Conservation (phyloP, 2,329 filamentous ascomycete species). For the Thermomyces lanuginosus region DNA sequence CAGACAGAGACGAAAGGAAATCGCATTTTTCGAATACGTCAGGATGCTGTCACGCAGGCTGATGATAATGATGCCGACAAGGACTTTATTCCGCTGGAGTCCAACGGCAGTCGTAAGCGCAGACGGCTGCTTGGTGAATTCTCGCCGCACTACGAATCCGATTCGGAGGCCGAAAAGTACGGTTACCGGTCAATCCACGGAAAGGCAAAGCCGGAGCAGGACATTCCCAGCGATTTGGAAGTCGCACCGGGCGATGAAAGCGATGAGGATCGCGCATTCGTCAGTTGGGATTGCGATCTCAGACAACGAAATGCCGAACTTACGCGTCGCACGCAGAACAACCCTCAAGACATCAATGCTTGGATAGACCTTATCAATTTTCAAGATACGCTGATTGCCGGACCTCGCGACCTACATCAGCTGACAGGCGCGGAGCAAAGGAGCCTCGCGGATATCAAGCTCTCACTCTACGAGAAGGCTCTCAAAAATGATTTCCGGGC, state of each 20-base stretch:
- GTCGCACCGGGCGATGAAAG: conserved; percentile 34
- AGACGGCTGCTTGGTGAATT: conserved; percentile 18
- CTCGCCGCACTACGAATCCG: conserved; percentile 8
- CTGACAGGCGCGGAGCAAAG: conserved; percentile 45
- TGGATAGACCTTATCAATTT: conserved; percentile 71
- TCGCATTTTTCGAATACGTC: conserved; percentile 14
- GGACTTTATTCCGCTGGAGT: conserved; percentile 19
- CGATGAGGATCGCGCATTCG: conserved; percentile 22
- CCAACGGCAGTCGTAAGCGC: conserved; percentile 20
- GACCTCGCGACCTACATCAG: conserved; percentile 20
- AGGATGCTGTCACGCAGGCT: conserved; percentile 7
- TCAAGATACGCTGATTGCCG: conserved; percentile 51
- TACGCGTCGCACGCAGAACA: conserved; percentile 44
- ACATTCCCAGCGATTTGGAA: conserved; percentile 33
- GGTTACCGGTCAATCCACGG: conserved; percentile 51
- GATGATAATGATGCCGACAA: conserved; percentile 11
- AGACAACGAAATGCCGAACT: conserved; percentile 37
- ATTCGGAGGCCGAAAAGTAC: conserved; percentile 35
- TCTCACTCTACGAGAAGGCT: conserved; percentile 66
- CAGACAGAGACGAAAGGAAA: conserved; percentile 10
- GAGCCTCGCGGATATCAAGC: conserved; percentile 61
- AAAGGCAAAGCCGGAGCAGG: conserved; percentile 37
- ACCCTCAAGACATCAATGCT: conserved; percentile 49
- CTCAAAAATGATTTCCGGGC: conserved; percentile 36
- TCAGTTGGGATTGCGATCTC: conserved; percentile 30